Evolutionary conservation across 1,139 yeast genomes (phyloP), one percentile per base, ranked within the genome.

Genomic region (Lodderomyces oxycetoniae): DNA sequence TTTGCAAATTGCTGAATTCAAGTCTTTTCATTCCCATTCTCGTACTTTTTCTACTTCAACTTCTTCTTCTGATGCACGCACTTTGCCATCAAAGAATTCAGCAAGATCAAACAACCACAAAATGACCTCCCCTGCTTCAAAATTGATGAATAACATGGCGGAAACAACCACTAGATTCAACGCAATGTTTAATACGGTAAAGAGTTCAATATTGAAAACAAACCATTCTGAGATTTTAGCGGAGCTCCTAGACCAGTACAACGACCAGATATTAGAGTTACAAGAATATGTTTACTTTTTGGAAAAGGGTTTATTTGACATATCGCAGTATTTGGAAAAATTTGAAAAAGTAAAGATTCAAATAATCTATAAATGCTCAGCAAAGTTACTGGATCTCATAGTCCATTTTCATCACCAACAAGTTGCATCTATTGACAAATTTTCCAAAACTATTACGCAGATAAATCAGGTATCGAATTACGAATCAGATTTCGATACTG

Each of bases 271-370:
- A 38, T 48, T 55, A 12, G 57, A 58, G 15, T 44, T 67, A 10
- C 68, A 64, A 36, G 57, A 53, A 20, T 40, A 53, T 19, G 63
- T 54, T 34, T 59, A 60, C 36, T 37, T 48, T 7, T 48, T 68
- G 21, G 71, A 67, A 28, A 36, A 45, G 17, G 61, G 58, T 13
- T 47, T 66, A 3, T 19, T 45, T 23, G 44, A 46, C 4, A 44
- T 47, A 19, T 33, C 63, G 2, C 53, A 50, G 30, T 40, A 44
- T 15, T 43, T 67, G 23, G 71, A 67, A 45, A 43, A 35, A 11
- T 68, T 69, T 45, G 74, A 69, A 45, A 55, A 44, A 29, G 41
- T 44, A 29, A 65, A 62, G 40, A 61, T 67, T 23, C 60, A 59
- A 32, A 39, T 65, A 13, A 47, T 64, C 3, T 66, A 66, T 41